Percentiles rank a stretch among this genome's conserved stretches.
Conservation (phyloP, 192 early-diverging fungal species). For the Allomyces javanicus region DNA sequence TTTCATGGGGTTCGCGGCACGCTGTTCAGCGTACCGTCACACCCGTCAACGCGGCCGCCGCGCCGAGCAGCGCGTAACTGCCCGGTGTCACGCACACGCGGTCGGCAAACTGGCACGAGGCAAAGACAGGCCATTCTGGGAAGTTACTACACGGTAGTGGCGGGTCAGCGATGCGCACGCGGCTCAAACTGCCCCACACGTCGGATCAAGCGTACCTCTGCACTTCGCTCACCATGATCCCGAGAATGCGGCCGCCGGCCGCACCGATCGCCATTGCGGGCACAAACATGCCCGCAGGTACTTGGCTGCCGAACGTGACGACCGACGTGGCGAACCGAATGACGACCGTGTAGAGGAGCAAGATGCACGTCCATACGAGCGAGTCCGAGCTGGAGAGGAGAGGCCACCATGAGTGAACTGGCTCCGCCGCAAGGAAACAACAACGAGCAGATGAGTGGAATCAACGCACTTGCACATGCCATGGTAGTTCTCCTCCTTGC, state of each 20-base stretch:
- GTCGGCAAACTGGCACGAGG: slow-evolving; percentile 48
- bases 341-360: slow-evolving; percentile 2
- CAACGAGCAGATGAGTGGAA: no score
- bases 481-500: slow-evolving; percentile 38
- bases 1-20: slow-evolving; percentile 10
- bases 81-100: slow-evolving; percentile 78
- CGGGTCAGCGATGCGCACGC: no score
- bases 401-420: slow-evolving; percentile 9
- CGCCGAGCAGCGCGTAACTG: slow-evolving; percentile 85
- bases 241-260: slow-evolving; percentile 72
- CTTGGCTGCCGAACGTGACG: slow-evolving; percentile 41
- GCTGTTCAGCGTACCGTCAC: slow-evolving; percentile 31
- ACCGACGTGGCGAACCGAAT: slow-evolving; percentile 32
- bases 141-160: background rate
- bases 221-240: slow-evolving; percentile 51
- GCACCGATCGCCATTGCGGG: slow-evolving; percentile 91
- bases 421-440: no score
- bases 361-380: background rate
- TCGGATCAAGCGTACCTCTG: slow-evolving; percentile 11
- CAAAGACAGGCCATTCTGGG: slow-evolving; percentile 47
- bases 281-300: slow-evolving; percentile 85
- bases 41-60: slow-evolving; percentile 69
- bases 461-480: slow-evolving; percentile 33
- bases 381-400: slow-evolving; percentile 2
- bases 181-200: no score